Evolutionary conservation across 2,329 filamentous ascomycete species (phyloP), one percentile per base, ranked within the genome.

Genomic region (Penicillium oxalicum): DNA sequence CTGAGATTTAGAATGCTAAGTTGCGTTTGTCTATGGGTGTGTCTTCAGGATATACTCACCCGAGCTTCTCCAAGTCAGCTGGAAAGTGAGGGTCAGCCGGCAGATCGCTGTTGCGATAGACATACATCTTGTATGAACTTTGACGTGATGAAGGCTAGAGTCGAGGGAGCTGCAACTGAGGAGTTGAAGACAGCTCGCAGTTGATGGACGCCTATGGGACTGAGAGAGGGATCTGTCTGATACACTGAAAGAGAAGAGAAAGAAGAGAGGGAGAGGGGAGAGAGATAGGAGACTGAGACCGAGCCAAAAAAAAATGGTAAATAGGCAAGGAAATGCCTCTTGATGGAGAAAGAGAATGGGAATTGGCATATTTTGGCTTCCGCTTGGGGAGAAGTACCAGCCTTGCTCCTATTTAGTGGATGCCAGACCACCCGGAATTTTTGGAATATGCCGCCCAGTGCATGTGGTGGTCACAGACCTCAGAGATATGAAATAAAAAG

Each of bases 61-160:
- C 91, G 3, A 97, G 81, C 45, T 79, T 73, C 50, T 81, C 72
- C 27, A 97, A 73, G 58, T 87, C 74, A 0, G 76, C 70, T 9
- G 83, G 77, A 62, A 86, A 94, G 9, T 73, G 63, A 0, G 81
- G 78, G 61, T 95, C 87, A 45, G 74, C 66, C n/a, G 88, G 87
- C 3, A 95, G 80, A 57, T 81, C 78, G 7, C 78, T 76, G 71
- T 81, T 81, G 35, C 77, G 75, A 48, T 86, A 86, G 44, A 84
- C 81, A 64, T 93, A 95, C 90, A 96, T 93, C 35, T 45, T 73
- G 59, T 49, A 18, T 32, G 28, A 32, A 11, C 34, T 18, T 13
- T 37, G n/a, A 37, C 7, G 27, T 25, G 9, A 25, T 13, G n/a
- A 32, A n/a, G 9, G 13, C 13, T 33, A 5, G 27, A 26, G 42